phyloP scores from a whole-genome alignment of 1,284 basidiomycete genomes.

The Tilletia walkeri region DNA sequence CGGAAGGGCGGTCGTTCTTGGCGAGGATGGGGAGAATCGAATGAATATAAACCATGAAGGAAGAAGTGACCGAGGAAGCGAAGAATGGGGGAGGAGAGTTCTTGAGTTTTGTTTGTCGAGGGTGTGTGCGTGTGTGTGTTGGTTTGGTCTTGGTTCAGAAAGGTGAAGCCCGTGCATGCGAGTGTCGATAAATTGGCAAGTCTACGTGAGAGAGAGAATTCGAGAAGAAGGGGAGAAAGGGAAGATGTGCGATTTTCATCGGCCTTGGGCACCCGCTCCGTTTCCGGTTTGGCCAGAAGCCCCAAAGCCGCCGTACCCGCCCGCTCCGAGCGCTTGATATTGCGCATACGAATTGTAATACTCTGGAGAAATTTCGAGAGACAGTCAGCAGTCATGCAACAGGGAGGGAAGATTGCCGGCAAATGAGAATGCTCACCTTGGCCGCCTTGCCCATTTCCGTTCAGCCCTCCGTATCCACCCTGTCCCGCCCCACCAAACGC shows the following conservation, averaged over 20 bases:
- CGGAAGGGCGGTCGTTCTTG: too few relatives aligned
- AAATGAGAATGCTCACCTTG: neutral
- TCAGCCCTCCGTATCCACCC: conserved; percentile 3
- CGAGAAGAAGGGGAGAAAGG: neutral
- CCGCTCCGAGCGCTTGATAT: neutral
- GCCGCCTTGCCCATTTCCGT: neutral
- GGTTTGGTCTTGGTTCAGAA: neutral
- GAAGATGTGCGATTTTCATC: neutral
- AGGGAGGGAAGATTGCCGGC: neutral
- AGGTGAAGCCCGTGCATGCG: neutral
- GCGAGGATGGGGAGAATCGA: neutral
- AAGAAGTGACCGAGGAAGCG: neutral
- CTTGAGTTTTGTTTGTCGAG: neutral
- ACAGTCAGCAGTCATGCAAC: neutral
- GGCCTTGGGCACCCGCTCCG: conserved; percentile 3
- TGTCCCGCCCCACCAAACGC: conserved; percentile 11
- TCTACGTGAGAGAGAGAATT: neutral
- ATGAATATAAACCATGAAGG: neutral
- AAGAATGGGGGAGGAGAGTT: neutral
- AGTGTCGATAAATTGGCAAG: too few relatives aligned
- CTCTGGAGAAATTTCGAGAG: neutral
- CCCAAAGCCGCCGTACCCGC: neutral
- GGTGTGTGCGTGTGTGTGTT: neutral
- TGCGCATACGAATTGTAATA: conserved; percentile 17
- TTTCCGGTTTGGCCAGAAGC: conserved; percentile 7